Conservation (phyloP, 2,329 filamentous ascomycete species). For the Chaetomium globosum region DNA sequence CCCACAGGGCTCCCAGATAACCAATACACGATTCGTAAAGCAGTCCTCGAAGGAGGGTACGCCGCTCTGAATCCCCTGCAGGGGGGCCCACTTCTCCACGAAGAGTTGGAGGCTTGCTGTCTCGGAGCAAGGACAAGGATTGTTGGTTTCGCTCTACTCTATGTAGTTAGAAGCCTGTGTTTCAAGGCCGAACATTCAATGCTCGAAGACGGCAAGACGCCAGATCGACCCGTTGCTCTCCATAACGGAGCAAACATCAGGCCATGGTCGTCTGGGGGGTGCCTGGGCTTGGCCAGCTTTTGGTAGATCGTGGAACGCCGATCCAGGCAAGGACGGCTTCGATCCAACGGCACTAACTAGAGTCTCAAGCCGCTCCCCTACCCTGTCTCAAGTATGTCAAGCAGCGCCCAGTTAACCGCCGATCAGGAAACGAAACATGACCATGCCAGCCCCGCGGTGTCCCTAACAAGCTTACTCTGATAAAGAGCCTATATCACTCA, state of each 20-base stretch:
- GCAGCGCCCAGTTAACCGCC: neutral
- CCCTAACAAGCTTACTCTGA: neutral
- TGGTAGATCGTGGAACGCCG: neutral
- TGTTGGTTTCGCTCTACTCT: neutral
- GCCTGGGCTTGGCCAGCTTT: neutral
- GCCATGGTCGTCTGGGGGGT: neutral
- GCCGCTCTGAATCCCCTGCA: slow-evolving; percentile 2
- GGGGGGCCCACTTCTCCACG: neutral
- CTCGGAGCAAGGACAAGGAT: neutral
- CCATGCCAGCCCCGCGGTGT: neutral
- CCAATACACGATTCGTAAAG: neutral
- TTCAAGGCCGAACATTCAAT: neutral
- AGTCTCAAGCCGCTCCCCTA: neutral
- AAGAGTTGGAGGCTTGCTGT: neutral
- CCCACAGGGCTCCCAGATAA: neutral
- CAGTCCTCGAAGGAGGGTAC: neutral
- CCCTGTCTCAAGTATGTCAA: too few species aligned
- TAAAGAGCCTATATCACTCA: neutral
- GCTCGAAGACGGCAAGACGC: neutral
- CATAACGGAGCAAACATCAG: neutral
- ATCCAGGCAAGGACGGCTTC: neutral
- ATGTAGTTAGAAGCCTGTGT: neutral
- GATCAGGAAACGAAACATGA: slow-evolving; percentile 9
- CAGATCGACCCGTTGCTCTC: neutral
- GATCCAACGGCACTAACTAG: neutral